phyloP scores from a whole-genome alignment of 495 filamentous ascomycete genomes.

The Penicillium antarcticum region DNA sequence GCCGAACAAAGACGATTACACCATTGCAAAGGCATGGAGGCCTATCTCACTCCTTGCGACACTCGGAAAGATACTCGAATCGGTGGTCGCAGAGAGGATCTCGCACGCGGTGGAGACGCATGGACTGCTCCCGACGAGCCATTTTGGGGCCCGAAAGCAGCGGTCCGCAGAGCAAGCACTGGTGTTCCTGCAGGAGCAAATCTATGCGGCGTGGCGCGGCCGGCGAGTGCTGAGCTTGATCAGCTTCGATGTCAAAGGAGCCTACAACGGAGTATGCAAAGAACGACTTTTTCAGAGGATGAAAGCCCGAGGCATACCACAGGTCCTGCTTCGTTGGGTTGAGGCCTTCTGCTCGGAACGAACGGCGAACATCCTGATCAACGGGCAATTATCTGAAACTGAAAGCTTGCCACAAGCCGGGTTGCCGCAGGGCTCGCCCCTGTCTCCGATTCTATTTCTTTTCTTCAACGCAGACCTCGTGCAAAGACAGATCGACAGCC shows the following conservation, averaged over 20 bases:
- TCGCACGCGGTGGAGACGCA: conserved; percentile 19
- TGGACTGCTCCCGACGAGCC: conserved; percentile 11
- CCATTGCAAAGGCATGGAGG: conserved; percentile 19
- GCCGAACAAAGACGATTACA: conserved; percentile 21
- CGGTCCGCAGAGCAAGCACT: conserved; percentile 26
- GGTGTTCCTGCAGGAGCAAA: conserved; percentile 22
- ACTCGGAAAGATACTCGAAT: conserved; percentile 26
- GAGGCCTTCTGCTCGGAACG: conserved; percentile 19
- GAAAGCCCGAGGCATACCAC: conserved; percentile 21
- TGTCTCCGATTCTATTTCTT: conserved; percentile 31
- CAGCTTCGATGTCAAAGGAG: conserved; percentile 39
- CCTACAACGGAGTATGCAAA: conserved; percentile 32
- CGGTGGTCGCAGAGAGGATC: conserved; percentile 26
- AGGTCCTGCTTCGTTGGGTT: conserved; percentile 19
- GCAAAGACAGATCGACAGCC: conserved; percentile 8
- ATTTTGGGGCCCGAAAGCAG: too few species aligned
- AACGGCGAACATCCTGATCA: neutral
- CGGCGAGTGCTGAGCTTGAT: conserved; percentile 8
- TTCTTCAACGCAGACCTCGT: conserved; percentile 30
- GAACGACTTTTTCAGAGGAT: conserved; percentile 31
- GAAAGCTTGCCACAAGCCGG: too few species aligned
- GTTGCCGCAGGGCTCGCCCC: conserved; percentile 28
- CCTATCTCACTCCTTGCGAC: conserved; percentile 30
- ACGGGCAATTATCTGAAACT: conserved; percentile 8
- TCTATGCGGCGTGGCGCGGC: conserved; percentile 23